phyloP scores from a whole-genome alignment of 1,139 yeast genomes.

The Diutina neorugosa region DNA sequence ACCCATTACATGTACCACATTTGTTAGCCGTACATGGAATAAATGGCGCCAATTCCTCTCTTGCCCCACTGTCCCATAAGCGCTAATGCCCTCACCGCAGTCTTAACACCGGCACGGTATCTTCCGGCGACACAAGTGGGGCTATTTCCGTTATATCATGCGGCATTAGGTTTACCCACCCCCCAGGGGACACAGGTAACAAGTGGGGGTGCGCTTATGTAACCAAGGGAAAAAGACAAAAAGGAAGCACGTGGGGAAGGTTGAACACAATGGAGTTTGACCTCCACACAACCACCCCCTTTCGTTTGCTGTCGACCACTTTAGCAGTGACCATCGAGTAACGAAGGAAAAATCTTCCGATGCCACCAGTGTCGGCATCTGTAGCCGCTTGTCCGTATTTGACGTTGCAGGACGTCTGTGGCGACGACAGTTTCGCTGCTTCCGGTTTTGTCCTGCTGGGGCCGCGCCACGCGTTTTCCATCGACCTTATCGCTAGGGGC shows the following conservation, averaged over 20 bases:
- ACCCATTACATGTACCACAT: too few species aligned
- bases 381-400: not conserved
- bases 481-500: not conserved
- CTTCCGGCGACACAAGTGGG: not conserved
- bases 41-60: too few species aligned
- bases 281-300: too few species aligned
- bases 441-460: not conserved
- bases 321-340: too few species aligned
- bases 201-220: not conserved
- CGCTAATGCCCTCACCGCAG: not conserved
- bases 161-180: not conserved
- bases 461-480: not conserved
- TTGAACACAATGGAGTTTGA: too few species aligned
- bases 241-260: too few species aligned
- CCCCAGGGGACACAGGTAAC: not conserved
- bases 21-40: too few species aligned
- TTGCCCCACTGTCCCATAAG: not conserved
- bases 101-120: not conserved
- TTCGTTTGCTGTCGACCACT: too few species aligned
- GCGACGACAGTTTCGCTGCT: not conserved
- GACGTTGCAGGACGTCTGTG: not conserved
- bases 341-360: not conserved
- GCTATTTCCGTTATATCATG: not conserved
- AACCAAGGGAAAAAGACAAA: not conserved
- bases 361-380: not conserved